These are phyloP conservation scores for Rhinocladiella similis DNA, from an alignment of 2,329 filamentous ascomycete species.

Conservation along the genomic window DNA sequence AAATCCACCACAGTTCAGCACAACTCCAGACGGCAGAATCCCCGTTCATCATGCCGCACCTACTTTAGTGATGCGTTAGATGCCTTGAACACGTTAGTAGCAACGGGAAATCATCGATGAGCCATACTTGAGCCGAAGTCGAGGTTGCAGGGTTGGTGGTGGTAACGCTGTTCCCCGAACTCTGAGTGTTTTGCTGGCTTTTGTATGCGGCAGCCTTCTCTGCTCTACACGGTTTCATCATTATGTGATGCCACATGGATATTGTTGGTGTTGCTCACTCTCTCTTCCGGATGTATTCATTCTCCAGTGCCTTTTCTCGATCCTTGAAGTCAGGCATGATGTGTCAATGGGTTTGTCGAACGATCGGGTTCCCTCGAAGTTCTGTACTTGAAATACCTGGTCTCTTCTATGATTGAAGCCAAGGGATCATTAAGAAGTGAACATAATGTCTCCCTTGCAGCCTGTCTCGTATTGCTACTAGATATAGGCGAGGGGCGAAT, in stretches of 20 bases:
- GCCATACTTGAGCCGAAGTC: not conserved
- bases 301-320: not conserved
- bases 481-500: not conserved
- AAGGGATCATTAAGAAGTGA: too few relatives aligned
- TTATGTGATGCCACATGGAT: not conserved
- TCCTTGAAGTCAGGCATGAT: conserved; percentile 1
- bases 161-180: not conserved
- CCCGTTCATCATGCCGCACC: not conserved
- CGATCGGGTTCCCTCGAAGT: not conserved
- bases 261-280: not conserved
- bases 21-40: not conserved
- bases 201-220: conserved; percentile 1
- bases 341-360: not conserved
- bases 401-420: too few relatives aligned
- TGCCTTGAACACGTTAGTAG: not conserved
- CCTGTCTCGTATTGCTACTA: not conserved
- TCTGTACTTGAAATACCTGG: not conserved
- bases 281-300: conserved; percentile 1
- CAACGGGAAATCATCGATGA: not conserved
- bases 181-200: not conserved
- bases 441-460: too few relatives aligned
- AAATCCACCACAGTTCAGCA: not conserved
- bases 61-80: not conserved
- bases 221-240: not conserved
- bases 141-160: not conserved